Evolutionary conservation across 2,329 filamentous ascomycete genomes (phyloP).

Genomic region (Phyllosticta citribraziliensis): DNA sequence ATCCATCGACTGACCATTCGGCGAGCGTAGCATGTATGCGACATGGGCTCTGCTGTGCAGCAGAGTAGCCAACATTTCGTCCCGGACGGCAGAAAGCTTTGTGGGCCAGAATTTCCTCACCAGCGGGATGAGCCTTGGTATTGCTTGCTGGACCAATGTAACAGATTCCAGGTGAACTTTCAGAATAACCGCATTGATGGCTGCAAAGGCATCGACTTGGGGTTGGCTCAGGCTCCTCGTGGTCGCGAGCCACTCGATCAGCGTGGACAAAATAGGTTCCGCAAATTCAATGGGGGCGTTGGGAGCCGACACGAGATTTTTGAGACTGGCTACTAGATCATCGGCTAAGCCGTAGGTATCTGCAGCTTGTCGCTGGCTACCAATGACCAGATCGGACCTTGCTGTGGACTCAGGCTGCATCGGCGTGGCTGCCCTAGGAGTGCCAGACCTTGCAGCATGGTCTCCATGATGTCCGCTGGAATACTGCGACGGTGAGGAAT

Average conservation of each 20-base stretch:
- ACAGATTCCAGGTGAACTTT: slow-evolving; percentile 60
- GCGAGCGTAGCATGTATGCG: slow-evolving; percentile 20
- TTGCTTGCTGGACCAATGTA: slow-evolving; percentile 49
- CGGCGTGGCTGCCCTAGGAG: neutral
- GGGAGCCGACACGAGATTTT: slow-evolving; percentile 51
- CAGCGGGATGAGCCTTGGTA: slow-evolving; percentile 56
- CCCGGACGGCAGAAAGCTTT: slow-evolving; percentile 57
- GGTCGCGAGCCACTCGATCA: slow-evolving; percentile 53
- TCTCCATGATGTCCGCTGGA: slow-evolving; percentile 14
- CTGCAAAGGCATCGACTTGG: slow-evolving; percentile 64
- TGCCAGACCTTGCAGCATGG: slow-evolving; percentile 13
- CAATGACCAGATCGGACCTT: neutral
- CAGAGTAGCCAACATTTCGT: slow-evolving; percentile 65
- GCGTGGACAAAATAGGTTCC: slow-evolving; percentile 44
- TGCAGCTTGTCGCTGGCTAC: slow-evolving; percentile 11
- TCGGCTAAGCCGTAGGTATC: slow-evolving; percentile 17
- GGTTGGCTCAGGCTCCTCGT: slow-evolving; percentile 51
- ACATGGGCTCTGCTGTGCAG: slow-evolving; percentile 46
- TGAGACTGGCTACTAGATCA: slow-evolving; percentile 51
- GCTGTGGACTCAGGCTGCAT: slow-evolving; percentile 14
- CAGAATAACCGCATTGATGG: slow-evolving; percentile 61
- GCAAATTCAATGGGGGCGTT: slow-evolving; percentile 54
- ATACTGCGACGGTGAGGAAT: slow-evolving; percentile 19
- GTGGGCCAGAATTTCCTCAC: slow-evolving; percentile 69
- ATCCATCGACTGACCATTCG: slow-evolving; percentile 18